Evolutionary conservation across 495 filamentous ascomycete genomes (phyloP), one percentile per base, ranked within the genome.

Genomic region (Hyaloscypha hepaticicola): DNA sequence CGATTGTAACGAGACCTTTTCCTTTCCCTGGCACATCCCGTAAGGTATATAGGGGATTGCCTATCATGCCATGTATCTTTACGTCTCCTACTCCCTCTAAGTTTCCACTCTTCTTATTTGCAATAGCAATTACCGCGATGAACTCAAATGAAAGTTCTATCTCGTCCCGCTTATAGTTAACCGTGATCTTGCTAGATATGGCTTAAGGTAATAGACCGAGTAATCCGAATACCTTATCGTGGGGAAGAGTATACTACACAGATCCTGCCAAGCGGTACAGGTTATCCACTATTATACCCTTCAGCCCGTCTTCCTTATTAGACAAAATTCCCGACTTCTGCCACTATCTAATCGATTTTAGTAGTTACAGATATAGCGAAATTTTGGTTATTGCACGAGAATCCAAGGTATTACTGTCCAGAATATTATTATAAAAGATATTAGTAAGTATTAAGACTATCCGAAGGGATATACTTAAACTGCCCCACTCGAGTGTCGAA

Each of bases 1-100:
- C 14, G 5, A 49, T 73, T 28, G 75, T 68, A 49, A 77, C 64
- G 52, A 77, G 70, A 22, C 75, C 74, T 65, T 72, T 69, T 1
- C 75, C 75, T 66, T 70, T 73, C 50, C 71, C 67, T 34, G 70
- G 65, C 28, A 73, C 62, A 31, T 66, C 64, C 59, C 33, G 59
- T 6, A 66, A 57, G 58, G 64, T 21, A 29, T 61, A 66, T 28
- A 66, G 60, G 45, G 51, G 25, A 64, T 27, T 29, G 7, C 31
- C 5, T 4, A 19, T 29, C 19, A 21, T 31, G 52, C 61, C 19
- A 26, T 53, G 48, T n/a, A 19, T 1, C 12, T 33, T 33, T 33
- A 12, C 31, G 31, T 33, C 31, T 33, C 31, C 31, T 33, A 12
- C 31, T 33, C 31, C 31, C 12, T 33, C 31, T 12, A 33, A 33